Evolutionary conservation across 176 grass and related monocot genomes (phyloP).

Genomic region (Calamus simplicifolius): DNA sequence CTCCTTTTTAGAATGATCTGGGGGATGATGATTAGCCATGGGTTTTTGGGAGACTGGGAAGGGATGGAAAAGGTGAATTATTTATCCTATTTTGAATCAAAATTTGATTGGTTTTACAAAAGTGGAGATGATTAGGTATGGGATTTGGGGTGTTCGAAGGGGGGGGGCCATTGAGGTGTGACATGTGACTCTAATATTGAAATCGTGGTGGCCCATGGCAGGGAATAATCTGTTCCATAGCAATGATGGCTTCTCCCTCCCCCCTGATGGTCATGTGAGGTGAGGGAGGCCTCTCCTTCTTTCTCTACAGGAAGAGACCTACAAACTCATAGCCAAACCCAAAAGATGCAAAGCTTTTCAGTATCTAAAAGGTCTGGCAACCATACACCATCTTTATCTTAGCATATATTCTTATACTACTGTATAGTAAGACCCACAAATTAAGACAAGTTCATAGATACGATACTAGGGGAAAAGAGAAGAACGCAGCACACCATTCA

Average conservation of each 20-base stretch:
- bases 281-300: background rate
- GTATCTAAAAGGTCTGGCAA: background rate
- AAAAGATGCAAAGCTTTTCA: background rate
- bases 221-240: conserved; percentile 4
- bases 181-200: background rate
- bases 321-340: background rate
- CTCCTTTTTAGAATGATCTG: conserved; percentile 45
- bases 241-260: background rate
- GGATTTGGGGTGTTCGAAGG: background rate
- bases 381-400: background rate
- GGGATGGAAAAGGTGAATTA: conserved; percentile 4
- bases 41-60: conserved; percentile 11
- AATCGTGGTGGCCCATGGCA: conserved; percentile 9
- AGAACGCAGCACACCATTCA: background rate
- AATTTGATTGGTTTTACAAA: conserved; percentile 12
- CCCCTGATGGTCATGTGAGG: background rate
- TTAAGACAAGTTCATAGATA: too few species aligned
- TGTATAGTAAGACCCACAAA: background rate
- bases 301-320: background rate
- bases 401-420: background rate
- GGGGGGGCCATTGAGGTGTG: background rate
- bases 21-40: conserved; percentile 49
- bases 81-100: conserved; percentile 18
- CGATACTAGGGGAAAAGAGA: too few species aligned
- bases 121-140: conserved; percentile 1